Evolutionary conservation across 768 basidiomycete genomes (phyloP).

Genomic region (Tricholoma flavovirens): DNA sequence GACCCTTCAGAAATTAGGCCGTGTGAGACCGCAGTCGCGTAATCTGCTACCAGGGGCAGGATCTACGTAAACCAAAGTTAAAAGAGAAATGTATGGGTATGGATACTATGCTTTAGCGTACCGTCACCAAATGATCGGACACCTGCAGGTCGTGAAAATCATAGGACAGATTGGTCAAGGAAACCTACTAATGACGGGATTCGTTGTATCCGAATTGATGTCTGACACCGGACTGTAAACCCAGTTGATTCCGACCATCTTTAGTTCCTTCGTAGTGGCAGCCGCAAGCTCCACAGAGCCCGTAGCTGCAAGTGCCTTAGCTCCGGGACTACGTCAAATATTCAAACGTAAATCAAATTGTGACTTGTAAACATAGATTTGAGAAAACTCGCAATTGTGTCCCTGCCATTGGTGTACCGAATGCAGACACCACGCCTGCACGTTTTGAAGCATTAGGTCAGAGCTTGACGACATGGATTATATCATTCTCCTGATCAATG

Average conservation of each 20-base stretch:
- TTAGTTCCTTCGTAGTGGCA: conserved; percentile 52
- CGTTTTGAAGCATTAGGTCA: not conserved
- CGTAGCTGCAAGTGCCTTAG: conserved; percentile 65
- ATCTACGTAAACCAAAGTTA: conserved; percentile 31
- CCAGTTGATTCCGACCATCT: conserved; percentile 64
- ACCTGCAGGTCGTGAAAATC: conserved; percentile 28
- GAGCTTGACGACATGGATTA: not conserved
- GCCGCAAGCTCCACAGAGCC: conserved; percentile 38
- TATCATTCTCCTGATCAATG: conserved; percentile 66
- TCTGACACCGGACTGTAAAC: conserved; percentile 67
- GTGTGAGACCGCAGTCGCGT: conserved; percentile 38
- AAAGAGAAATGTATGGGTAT: not conserved
- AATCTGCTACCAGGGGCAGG: conserved; percentile 45
- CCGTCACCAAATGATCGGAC: conserved; percentile 70
- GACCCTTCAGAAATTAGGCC: conserved; percentile 44
- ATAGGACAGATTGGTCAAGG: not conserved
- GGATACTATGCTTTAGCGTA: conserved; percentile 17
- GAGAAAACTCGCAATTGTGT: conserved; percentile 58
- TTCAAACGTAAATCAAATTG: not conserved
- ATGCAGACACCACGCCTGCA: conserved; percentile 64
- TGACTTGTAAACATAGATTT: not conserved
- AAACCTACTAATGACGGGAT: conserved; percentile 63
- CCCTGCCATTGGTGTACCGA: conserved; percentile 49
- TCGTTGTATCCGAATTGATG: conserved; percentile 62
- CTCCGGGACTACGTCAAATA: conserved; percentile 49